Base-by-base conservation (phyloP, 768 basidiomycete genomes). In the Tylopilus subfusipes region DNA sequence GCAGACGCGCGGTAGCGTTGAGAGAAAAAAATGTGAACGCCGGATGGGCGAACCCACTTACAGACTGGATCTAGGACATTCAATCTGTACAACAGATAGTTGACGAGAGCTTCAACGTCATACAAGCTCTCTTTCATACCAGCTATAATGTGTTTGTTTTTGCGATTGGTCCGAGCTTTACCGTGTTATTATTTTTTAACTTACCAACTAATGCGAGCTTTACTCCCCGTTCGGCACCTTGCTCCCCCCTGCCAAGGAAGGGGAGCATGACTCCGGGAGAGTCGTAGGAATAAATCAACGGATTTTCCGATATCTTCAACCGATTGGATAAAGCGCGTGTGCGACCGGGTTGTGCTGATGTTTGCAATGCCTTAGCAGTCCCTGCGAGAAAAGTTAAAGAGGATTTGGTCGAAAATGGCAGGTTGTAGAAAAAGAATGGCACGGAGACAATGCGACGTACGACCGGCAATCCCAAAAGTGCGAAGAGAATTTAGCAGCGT, bases 181-280 rank as follows among this genome's bases (percentile, higher is more conserved):
- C 5, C 10, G 4, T 1, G 24, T 24, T 7, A 18, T 36, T 36
- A 19, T 46, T 56, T 51, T 75, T 71, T 29, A 2, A 76, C 88
- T 70, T 76, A 91, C 95, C 90, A 42, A 97, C 98, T 54, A 98
- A 74, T 45, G 93, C 95, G 21, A 98, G 82, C 71, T 95, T 98
- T 50, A 97, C 80, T 12, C 91, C 96, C 64, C 91, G 80, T 71
- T 99, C 97, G 48, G 92, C 87, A 18, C 93, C 96, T 58, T 80
- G 80, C 51, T 82, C 78, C 5, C 97, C 97, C 54, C 77, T 82
- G 1, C 97, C 97, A 29, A 98, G 79, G 73, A 88, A 98, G 12
- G 94, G 93, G 40, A 97, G 77, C 95, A 98, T 98, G 44, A 98
- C 90, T 3, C 97, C 97, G 2, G 97, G 97, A 10, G 92, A 86